These are phyloP conservation scores for Metarhizium sp. DNA, from an alignment of 2,329 filamentous ascomycete species.

Conservation along the genomic window DNA sequence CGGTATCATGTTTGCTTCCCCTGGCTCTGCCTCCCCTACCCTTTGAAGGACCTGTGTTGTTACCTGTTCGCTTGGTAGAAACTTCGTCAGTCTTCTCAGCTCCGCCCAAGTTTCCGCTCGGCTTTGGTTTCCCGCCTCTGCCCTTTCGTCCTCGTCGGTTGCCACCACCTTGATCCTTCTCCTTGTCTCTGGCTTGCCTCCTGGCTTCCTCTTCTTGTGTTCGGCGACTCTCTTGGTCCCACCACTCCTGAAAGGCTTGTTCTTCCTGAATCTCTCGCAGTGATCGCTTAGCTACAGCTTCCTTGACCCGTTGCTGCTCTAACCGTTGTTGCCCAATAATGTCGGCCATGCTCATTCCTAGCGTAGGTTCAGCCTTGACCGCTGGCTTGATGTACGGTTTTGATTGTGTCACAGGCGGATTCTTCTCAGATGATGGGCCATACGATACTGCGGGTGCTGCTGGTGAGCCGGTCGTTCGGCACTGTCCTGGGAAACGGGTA, in stretches of 20 bases:
- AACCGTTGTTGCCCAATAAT: conserved; percentile 81
- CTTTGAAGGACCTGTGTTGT: neutral
- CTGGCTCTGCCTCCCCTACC: neutral
- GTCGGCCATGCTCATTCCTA: conserved; percentile 71
- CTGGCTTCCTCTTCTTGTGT: conserved; percentile 54
- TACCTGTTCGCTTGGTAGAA: conserved; percentile 4
- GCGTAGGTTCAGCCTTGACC: conserved; percentile 50
- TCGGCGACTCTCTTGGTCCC: conserved; percentile 74
- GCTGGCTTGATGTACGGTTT: conserved; percentile 49
- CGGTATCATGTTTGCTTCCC: conserved; percentile 3
- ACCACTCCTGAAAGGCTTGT: conserved; percentile 95
- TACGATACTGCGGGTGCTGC: conserved; percentile 16
- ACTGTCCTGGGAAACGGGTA: conserved; percentile 53
- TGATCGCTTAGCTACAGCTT: conserved; percentile 79
- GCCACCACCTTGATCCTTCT: conserved; percentile 16
- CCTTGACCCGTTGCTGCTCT: conserved; percentile 73
- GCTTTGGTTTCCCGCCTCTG: conserved; percentile 19
- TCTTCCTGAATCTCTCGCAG: conserved; percentile 93
- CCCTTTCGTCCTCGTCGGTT: conserved; percentile 18
- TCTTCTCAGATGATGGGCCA: conserved; percentile 19
- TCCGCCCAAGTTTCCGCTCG: conserved; percentile 5
- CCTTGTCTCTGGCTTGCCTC: conserved; percentile 30
- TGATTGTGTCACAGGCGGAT: conserved; percentile 47
- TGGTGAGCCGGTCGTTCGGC: conserved; percentile 27
- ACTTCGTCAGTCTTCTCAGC: conserved; percentile 11